Evolutionary conservation across 2,329 filamentous ascomycete genomes (phyloP), one percentile per base, ranked within the genome.

Genomic region (Cytospora chrysosperma): DNA sequence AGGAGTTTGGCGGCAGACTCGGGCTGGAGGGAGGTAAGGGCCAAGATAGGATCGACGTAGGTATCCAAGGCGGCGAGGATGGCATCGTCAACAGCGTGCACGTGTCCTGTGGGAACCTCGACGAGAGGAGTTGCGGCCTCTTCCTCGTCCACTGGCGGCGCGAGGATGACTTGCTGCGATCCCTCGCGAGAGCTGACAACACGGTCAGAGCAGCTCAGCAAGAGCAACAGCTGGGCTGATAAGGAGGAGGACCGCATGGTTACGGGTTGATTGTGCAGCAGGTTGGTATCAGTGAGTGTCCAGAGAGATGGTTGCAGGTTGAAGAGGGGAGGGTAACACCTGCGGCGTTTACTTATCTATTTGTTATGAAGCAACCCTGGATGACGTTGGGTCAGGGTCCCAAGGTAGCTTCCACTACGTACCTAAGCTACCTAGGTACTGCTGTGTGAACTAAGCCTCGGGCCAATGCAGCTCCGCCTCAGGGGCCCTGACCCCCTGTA

Each of bases 1-100:
- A 69, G 30, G 8, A 66, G 61, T n/a, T 64, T 50, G 17, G 40
- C 62, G 26, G 64, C 62, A 55, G 61, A 21, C 8, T 62, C 64
- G 6, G 64, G 64, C 27, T 56, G 64, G 15, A 66, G 54, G n/a
- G 55, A 61, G 34, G 61, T 50, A 30, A 66, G 27, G 28, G 64
- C 64, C 13, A 61, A 58, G 15, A 66, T 61, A 0, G 62, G 64
- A 27, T 64, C 62, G 17, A 49, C 5, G 26, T 66, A 30, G 2
- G 58, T 55, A 10, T 40, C 50, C 10, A 66, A 37, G 10, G 62
- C 62, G 2, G 62, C 64, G 1, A 59, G 50, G 21, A 66, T 65
- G 12, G 43, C 13, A 6, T 63, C 61, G n/a, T 65, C 61, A 30
- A 57, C 53, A 30, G n/a, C 40, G 34, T 56, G 54, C 2, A 27